A percentile compares a stretch with the other conserved stretches of the same genome.
phyloP scores from a whole-genome alignment of 495 filamentous ascomycete species.

The Hypoxylon subgilvum region DNA sequence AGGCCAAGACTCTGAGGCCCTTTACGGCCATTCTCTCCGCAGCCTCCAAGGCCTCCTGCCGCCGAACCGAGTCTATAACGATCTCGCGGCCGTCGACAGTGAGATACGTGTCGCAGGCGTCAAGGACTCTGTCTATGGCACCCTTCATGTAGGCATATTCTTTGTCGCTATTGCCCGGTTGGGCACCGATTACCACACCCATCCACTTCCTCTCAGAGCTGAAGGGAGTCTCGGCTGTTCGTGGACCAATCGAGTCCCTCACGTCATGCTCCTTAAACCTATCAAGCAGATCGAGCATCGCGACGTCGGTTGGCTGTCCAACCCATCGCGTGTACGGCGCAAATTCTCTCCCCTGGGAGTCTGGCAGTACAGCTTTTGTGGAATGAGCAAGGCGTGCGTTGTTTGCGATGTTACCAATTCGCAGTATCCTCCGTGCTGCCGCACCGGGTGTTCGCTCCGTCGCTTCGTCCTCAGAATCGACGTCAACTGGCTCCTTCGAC shows the following conservation, averaged over 20 bases:
- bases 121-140: slow-evolving; percentile 84
- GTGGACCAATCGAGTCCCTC: slow-evolving; percentile 77
- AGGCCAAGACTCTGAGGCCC: slow-evolving; percentile 88
- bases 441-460: slow-evolving; percentile 66
- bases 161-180: slow-evolving; percentile 56
- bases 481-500: slow-evolving; percentile 69
- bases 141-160: slow-evolving; percentile 94
- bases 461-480: slow-evolving; percentile 71
- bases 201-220: slow-evolving; percentile 99
- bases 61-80: slow-evolving; percentile 78
- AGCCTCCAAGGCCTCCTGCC: slow-evolving; percentile 75
- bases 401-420: slow-evolving; percentile 95
- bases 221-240: slow-evolving; percentile 86
- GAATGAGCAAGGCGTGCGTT: slow-evolving; percentile 81
- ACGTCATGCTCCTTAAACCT: slow-evolving; percentile 88
- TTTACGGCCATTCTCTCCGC: slow-evolving; percentile 89
- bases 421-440: slow-evolving; percentile 77
- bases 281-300: slow-evolving; percentile 90
- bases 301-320: slow-evolving; percentile 95
- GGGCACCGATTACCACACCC: slow-evolving; percentile 82
- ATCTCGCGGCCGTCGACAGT: slow-evolving; percentile 86
- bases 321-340: slow-evolving; percentile 85
- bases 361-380: slow-evolving; percentile 76
- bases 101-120: slow-evolving; percentile 87
- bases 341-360: slow-evolving; percentile 67